Base-by-base conservation (phyloP, 208 protist genomes). In the Trypanosoma vivax region DNA sequence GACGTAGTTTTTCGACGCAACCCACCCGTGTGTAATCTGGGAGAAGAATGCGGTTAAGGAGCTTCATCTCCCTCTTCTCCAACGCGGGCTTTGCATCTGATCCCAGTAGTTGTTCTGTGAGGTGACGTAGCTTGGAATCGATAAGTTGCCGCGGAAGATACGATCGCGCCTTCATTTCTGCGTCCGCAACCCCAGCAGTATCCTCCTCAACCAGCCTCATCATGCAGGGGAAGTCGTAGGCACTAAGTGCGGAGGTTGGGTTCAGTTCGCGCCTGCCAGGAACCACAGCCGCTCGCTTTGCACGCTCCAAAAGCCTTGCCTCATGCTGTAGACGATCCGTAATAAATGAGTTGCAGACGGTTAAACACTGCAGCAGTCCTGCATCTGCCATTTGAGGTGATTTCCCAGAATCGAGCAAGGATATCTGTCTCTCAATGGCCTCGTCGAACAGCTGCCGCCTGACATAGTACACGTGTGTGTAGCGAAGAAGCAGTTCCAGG, bases 181-280 rank as follows among this genome's bases (percentile, higher is more conserved):
- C 83, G 43, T 94, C 83, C 28, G 43, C 50, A 33, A 88, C 50
- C 16, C 64, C 74, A 48, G 63, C 57, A 9, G 47, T 30, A 58
- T 90, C 78, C 52, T 91, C 87, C 49, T 92, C 88, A 11, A 85
- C 83, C 1, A 88, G 43, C 16, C 88, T 79, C 88, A 94, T 94
- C 83, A 94, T 90, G 64, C 79, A 92, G n/a, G 87, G 52, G 43
- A 73, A 74, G 56, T 94, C 88, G 48, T 85, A 77, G 9, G 76
- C 39, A 39, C 90, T 79, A 18, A 94, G 70, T 35, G 76, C 60
- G 13, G 75, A 58, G n/a, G 67, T 61, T 13, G 88, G 78, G 41
- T 70, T 65, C 28, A 94, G 70, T 50, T 94, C 86, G 18, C 86
- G 82, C 25, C 82, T 69, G 29, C 61, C 50, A n/a, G 86, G 64